A percentile compares a stretch with the other conserved stretches of the same genome.
phyloP scores from a whole-genome alignment of 805 yeast genomes.

The Kodamaea lidongshanica region DNA sequence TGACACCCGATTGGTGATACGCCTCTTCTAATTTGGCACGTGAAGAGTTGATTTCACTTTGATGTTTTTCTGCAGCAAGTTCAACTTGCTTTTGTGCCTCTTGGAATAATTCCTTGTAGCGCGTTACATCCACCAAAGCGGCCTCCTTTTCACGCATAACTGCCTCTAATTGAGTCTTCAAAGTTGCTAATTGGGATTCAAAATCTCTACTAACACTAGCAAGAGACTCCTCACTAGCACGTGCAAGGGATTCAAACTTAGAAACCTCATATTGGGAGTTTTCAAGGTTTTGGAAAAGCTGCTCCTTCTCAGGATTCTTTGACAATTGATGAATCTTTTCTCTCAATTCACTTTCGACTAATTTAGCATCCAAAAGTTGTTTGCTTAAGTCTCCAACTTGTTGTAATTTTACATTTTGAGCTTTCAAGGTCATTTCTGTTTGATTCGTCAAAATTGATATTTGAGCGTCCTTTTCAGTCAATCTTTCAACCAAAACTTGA shows the following conservation, averaged over 20 bases:
- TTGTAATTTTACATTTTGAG: constrained; percentile 47
- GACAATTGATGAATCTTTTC: constrained; percentile 2
- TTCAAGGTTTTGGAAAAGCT: constrained; percentile 48
- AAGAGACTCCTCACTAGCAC: constrained; percentile 62
- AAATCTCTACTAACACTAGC: constrained; percentile 47
- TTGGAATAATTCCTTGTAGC: constrained; percentile 4
- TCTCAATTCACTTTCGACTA: constrained; percentile 35
- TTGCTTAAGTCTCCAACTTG: constrained; percentile 51
- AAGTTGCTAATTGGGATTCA: constrained; percentile 31
- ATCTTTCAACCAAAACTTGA: constrained; percentile 37
- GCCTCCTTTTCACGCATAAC: constrained; percentile 9
- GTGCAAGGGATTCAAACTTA: constrained; percentile 50
- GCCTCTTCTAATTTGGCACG: constrained; percentile 18
- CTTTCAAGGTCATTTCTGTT: constrained; percentile 46
- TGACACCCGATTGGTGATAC: constrained; percentile 26
- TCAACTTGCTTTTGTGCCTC: constrained; percentile 16
- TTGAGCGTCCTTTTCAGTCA: constrained; percentile 50
- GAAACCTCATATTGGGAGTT: constrained; percentile 48
- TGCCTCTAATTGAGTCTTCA: constrained; percentile 17
- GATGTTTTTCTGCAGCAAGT: constrained; percentile 14
- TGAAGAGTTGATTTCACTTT: constrained; percentile 22
- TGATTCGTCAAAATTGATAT: constrained; percentile 50
- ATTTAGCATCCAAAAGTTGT: constrained; percentile 38
- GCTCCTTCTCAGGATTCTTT: constrained; percentile 30
- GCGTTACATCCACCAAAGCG: constrained; percentile 3